Base-by-base conservation (phyloP, 2,329 filamentous ascomycete species). In the Periconia sp. region DNA sequence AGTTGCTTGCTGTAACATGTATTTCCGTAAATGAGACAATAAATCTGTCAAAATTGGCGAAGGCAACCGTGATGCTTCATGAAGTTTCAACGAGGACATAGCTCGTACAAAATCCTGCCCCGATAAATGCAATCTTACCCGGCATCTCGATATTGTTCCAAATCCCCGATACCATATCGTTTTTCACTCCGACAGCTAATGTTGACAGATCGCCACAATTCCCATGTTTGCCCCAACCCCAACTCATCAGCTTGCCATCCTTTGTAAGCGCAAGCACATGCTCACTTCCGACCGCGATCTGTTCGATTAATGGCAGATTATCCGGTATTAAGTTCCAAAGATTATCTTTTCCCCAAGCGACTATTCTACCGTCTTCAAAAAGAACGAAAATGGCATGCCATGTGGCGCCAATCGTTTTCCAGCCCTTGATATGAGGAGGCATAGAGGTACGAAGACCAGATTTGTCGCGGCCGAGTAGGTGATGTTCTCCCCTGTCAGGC, bases 211-310 rank as follows among this genome's bases (percentile, higher is more conserved):
- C 53, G 2, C 94, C 94, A 71, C 94, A 99, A 71, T 99, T 99
- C 1, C 94, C 94, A 75, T 99, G 94, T 74, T 97, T 93, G 1
- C 92, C 92, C 94, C 94, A 99, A 18, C 94, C 94, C 91, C 93
- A 97, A 1, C 90, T 84, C 46, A 95, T 75, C 1, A 96, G 85
- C 47, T 87, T 82, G 1, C 85, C 85, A 18, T 82, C 78, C 10
- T 75, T 76, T 0, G 89, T 85, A 23, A 93, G 74, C 9, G 86
- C 90, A 57, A 97, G 74, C n/a, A 84, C 85, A 73, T 99, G 94
- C 73, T 97, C 94, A 68, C 93, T 97, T 0, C 94, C 94, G 44
- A 89, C 84, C 2, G 90, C 89, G n/a, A 97, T 82, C 20, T 79
- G 77, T 10, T 76, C 74, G 3, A 92, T 66, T 1, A 69, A 66